A percentile compares a stretch with the other conserved stretches of the same genome.
These are phyloP conservation scores for Achaetomium macrosporum DNA, from an alignment of 2,329 filamentous ascomycete genomes.

Conservation along the genomic window DNA sequence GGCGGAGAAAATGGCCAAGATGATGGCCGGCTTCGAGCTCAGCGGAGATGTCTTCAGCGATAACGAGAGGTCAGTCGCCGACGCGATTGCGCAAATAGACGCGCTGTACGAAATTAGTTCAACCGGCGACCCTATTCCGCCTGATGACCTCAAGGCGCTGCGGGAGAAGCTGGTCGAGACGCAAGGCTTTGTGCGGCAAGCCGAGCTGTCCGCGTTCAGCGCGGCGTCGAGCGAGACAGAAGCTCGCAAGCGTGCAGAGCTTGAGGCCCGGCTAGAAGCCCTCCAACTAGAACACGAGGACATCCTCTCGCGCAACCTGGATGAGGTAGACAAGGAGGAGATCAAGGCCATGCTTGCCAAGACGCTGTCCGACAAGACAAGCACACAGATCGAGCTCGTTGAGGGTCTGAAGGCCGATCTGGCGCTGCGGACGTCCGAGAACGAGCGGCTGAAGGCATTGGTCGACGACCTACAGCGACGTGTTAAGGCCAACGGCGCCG, in stretches of 20 bases:
- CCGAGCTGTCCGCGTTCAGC: slow-evolving; percentile 78
- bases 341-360: slow-evolving; percentile 74
- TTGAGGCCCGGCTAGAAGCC: slow-evolving; percentile 68
- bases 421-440: slow-evolving; percentile 71
- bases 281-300: slow-evolving; percentile 82
- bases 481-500: slow-evolving; percentile 56
- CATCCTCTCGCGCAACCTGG: slow-evolving; percentile 71
- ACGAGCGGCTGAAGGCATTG: slow-evolving; percentile 70
- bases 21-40: slow-evolving; percentile 98
- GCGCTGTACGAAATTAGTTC: slow-evolving; percentile 69
- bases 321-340: slow-evolving; percentile 73
- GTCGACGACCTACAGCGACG: slow-evolving; percentile 74
- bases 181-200: slow-evolving; percentile 87
- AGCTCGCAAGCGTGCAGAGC: slow-evolving; percentile 63
- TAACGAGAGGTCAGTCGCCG: slow-evolving; percentile 79
- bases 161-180: slow-evolving; percentile 77
- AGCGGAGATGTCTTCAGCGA: slow-evolving; percentile 89
- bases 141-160: slow-evolving; percentile 73
- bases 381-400: slow-evolving; percentile 65
- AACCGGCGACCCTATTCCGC: slow-evolving; percentile 70
- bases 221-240: slow-evolving; percentile 57
- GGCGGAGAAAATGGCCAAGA: slow-evolving; percentile 98
- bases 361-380: slow-evolving; percentile 69
- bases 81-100: slow-evolving; percentile 79
- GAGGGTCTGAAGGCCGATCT: slow-evolving; percentile 74